phyloP scores from a whole-genome alignment of 2,329 filamentous ascomycete species.

The Arthrobotrys musiformis region DNA sequence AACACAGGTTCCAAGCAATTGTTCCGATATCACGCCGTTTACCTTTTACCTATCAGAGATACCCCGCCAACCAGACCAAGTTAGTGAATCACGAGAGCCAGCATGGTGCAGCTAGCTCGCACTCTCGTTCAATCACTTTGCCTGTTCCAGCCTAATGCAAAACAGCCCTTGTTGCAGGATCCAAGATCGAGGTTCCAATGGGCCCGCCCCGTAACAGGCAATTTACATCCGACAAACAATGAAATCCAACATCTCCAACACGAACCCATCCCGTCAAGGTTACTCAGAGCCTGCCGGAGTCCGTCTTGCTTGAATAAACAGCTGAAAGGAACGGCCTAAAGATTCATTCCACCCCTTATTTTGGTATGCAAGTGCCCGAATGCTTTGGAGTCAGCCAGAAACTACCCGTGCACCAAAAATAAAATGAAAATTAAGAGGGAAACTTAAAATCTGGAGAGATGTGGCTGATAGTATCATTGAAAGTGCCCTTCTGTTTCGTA shows the following conservation, averaged over 20 bases:
- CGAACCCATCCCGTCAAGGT: background rate
- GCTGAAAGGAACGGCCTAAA: no score
- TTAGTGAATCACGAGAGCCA: slow-evolving; percentile 50
- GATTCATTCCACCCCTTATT: no score
- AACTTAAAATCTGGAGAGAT: no score
- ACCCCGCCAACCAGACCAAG: slow-evolving; percentile 46
- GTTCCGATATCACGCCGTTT: slow-evolving; percentile 51
- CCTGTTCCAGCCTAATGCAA: slow-evolving; percentile 22
- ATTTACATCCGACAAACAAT: background rate
- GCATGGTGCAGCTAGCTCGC: slow-evolving; percentile 10
- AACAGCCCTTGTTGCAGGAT: background rate
- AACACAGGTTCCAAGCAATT: background rate
- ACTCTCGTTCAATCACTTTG: slow-evolving; percentile 34
- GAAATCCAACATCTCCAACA: background rate
- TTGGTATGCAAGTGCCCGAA: no score
- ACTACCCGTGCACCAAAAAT: no score
- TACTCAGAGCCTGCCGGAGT: background rate
- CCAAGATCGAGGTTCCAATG: slow-evolving; percentile 8
- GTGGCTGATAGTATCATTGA: no score
- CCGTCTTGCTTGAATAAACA: no score
- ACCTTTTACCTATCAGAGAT: background rate
- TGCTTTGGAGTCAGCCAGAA: no score
- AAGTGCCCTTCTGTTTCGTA: no score
- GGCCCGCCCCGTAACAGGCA: background rate
- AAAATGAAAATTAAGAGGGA: no score